Evolutionary conservation across 352 stramenopile species (phyloP).

Genomic region (Phytophthora hibernalis): DNA sequence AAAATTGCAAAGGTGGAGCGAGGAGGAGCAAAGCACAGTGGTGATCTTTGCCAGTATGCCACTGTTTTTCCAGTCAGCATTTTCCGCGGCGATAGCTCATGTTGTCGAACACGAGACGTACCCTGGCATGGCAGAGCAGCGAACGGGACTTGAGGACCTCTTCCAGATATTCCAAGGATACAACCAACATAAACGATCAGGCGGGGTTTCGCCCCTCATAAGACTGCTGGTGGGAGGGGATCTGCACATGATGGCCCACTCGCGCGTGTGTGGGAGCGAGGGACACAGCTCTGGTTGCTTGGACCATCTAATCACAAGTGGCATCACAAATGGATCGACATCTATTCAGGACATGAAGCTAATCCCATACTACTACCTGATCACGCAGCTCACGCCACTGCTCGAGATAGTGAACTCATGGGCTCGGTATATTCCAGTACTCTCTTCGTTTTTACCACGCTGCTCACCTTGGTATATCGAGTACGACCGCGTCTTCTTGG

Average conservation of each 20-base stretch:
- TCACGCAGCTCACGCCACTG: conserved; percentile 49
- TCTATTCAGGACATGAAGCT: conserved; percentile 62
- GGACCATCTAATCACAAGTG: conserved; percentile 75
- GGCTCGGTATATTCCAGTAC: conserved; percentile 24
- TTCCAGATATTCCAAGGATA: conserved; percentile 46
- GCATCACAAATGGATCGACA: conserved; percentile 65
- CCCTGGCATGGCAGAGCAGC: conserved; percentile 51
- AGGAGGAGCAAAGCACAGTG: conserved; percentile 22
- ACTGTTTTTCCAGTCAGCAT: conserved; percentile 72
- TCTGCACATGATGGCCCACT: conserved; percentile 65
- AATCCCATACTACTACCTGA: conserved; percentile 58
- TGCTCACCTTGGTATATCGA: conserved; percentile 46
- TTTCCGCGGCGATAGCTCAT: conserved; percentile 59
- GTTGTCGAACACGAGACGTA: conserved; percentile 72
- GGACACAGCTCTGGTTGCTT: conserved; percentile 37
- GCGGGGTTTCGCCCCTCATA: conserved; percentile 17
- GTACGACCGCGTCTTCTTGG: conserved; percentile 55
- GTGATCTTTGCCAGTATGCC: conserved; percentile 66
- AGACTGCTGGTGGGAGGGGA: conserved; percentile 67
- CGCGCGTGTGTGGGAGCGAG: conserved; percentile 46
- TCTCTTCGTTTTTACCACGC: conserved; percentile 24
- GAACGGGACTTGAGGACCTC: conserved; percentile 43
- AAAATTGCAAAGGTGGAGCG: conserved; percentile 28
- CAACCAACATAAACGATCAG: conserved; percentile 15
- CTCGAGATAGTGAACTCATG: conserved; percentile 32